These are phyloP conservation scores for Fusarium musae DNA, from an alignment of 2,329 filamentous ascomycete species.

Conservation along the genomic window DNA sequence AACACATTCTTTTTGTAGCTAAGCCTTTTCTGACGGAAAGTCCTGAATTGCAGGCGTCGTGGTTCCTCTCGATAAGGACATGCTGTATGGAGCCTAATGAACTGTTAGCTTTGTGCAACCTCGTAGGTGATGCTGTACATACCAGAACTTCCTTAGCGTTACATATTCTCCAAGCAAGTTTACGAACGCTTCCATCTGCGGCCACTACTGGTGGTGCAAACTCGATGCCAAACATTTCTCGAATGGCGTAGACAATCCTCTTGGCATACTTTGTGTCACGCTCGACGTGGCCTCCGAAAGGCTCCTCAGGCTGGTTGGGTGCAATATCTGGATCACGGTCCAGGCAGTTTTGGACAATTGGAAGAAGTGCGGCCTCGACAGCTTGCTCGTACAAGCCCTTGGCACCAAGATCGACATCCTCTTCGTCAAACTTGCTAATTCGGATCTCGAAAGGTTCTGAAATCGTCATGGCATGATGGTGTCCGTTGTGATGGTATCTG, in stretches of 20 bases:
- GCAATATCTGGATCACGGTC: conserved; percentile 93
- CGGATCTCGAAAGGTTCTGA: conserved; percentile 93
- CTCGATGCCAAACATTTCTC: conserved; percentile 97
- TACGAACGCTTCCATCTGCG: conserved; percentile 89
- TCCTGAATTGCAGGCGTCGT: conserved; percentile 66
- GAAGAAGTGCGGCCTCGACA: conserved; percentile 81
- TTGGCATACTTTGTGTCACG: conserved; percentile 89
- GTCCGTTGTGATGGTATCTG: conserved; percentile 93
- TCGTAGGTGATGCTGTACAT: conserved; percentile 52
- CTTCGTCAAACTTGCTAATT: conserved; percentile 81
- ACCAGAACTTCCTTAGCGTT: conserved; percentile 96
- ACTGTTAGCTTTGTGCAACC: not conserved
- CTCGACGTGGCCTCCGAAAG: conserved; percentile 87
- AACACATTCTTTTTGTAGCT: not conserved
- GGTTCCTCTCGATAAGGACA: conserved; percentile 72
- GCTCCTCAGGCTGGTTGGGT: conserved; percentile 79
- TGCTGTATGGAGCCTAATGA: conserved; percentile 75
- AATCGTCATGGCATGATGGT: conserved; percentile 93
- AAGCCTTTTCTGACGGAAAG: conserved; percentile 47
- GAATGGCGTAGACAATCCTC: conserved; percentile 91
- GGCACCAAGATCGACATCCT: conserved; percentile 71
- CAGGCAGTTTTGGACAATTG: conserved; percentile 89
- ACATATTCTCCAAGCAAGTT: conserved; percentile 92
- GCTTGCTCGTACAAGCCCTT: conserved; percentile 72
- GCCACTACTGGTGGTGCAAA: conserved; percentile 92